Percentiles rank a stretch among this genome's conserved stretches.
Evolutionary conservation across 352 stramenopile genomes (phyloP).

Genomic region (Pythium dissotocum): DNA sequence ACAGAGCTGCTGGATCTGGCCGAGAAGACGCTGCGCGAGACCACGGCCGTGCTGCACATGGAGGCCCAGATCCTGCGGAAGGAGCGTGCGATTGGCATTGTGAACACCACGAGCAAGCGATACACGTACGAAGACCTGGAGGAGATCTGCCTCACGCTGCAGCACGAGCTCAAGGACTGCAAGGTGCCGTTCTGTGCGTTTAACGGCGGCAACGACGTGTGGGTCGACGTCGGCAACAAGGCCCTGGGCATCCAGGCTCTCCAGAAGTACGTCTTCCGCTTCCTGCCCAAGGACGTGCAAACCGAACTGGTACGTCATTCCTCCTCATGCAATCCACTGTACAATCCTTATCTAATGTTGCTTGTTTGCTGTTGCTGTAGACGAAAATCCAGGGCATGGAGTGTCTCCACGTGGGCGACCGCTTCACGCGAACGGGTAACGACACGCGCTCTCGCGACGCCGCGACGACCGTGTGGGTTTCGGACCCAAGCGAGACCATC

Average conservation of each 20-base stretch:
- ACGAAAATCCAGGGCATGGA: slow-evolving; percentile 76
- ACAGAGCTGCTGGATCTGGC: slow-evolving; percentile 86
- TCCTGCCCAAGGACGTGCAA: slow-evolving; percentile 78
- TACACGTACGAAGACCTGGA: slow-evolving; percentile 93
- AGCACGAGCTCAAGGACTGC: slow-evolving; percentile 82
- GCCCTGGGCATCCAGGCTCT: slow-evolving; percentile 92
- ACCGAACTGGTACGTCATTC: slow-evolving; percentile 50
- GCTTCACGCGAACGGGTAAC: slow-evolving; percentile 91
- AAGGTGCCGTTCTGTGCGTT: slow-evolving; percentile 94
- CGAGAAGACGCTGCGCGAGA: slow-evolving; percentile 68
- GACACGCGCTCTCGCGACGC: slow-evolving; percentile 92
- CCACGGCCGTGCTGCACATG: slow-evolving; percentile 82
- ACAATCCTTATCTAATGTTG: background rate
- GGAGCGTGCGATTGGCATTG: slow-evolving; percentile 92
- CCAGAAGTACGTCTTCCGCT: slow-evolving; percentile 81
- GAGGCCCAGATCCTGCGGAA: slow-evolving; percentile 89
- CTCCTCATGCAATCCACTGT: no score
- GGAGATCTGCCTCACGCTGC: slow-evolving; percentile 92
- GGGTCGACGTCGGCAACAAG: slow-evolving; percentile 97
- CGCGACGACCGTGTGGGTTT: slow-evolving; percentile 95
- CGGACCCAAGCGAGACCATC: slow-evolving; percentile 92
- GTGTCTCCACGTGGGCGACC: slow-evolving; percentile 95
- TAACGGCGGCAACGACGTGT: slow-evolving; percentile 96
- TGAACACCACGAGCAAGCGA: slow-evolving; percentile 83
- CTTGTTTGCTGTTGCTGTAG: slow-evolving; percentile 33